These are phyloP conservation scores for Calonectria pseudoreteaudii DNA, from an alignment of 2,329 filamentous ascomycete genomes.

Conservation along the genomic window DNA sequence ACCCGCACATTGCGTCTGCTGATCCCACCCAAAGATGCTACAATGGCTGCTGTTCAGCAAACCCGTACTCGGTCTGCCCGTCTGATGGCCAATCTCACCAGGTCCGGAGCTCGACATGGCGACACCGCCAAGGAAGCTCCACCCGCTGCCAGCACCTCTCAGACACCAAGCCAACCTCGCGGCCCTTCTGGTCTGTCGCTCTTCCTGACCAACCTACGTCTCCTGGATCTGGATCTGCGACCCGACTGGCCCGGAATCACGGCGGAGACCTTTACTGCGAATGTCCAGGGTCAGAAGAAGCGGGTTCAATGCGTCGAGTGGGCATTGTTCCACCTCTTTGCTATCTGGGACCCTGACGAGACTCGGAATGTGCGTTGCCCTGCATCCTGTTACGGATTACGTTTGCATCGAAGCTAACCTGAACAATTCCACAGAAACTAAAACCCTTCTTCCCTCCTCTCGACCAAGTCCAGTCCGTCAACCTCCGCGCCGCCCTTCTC, in stretches of 20 bases:
- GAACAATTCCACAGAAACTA: constrained; percentile 73
- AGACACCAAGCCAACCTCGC: background rate
- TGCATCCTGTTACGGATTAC: background rate
- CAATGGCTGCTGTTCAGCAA: constrained; percentile 41
- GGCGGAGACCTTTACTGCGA: constrained; percentile 76
- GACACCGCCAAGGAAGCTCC: constrained; percentile 10
- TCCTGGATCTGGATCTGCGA: constrained; percentile 82
- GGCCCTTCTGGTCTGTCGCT: constrained; percentile 45
- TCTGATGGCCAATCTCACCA: constrained; percentile 41
- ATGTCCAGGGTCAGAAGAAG: constrained; percentile 81
- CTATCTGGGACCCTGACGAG: constrained; percentile 83
- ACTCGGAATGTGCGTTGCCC: constrained; percentile 72
- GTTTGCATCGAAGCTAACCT: background rate
- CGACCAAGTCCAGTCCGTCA: constrained; percentile 90
- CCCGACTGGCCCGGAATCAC: constrained; percentile 86
- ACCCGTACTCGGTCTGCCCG: constrained; percentile 43
- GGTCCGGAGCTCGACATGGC: constrained; percentile 27
- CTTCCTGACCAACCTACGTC: constrained; percentile 85
- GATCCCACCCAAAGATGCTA: constrained; percentile 30
- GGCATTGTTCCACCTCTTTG: constrained; percentile 89
- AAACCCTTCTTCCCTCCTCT: constrained; percentile 90
- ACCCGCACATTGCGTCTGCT: background rate
- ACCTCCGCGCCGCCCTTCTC: constrained; percentile 86
- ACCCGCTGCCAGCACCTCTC: constrained; percentile 12
- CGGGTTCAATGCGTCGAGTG: constrained; percentile 88